These are phyloP conservation scores for Penicillium concentricum DNA, from an alignment of 2,329 filamentous ascomycete genomes.

Conservation along the genomic window DNA sequence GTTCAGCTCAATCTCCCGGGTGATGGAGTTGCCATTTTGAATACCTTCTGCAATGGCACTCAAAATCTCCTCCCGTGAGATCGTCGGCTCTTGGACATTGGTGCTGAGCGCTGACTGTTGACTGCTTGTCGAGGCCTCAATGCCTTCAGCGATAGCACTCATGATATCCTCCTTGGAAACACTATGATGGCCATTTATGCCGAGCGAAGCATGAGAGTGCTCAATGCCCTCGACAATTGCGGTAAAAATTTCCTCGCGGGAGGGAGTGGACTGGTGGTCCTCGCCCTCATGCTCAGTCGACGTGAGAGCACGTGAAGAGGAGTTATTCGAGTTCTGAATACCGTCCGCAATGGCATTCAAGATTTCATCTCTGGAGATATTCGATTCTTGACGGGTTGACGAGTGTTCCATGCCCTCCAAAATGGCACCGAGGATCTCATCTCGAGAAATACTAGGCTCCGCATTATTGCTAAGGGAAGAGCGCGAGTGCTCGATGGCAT, in stretches of 20 bases:
- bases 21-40: conserved; percentile 45
- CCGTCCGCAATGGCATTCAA: conserved; percentile 9
- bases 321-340: conserved; percentile 1
- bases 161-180: conserved; percentile 14
- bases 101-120: conserved; percentile 38
- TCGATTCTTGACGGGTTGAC: not conserved
- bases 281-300: not conserved
- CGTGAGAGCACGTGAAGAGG: conserved; percentile 1
- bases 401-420: conserved; percentile 1
- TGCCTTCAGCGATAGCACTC: conserved; percentile 21
- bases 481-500: conserved; percentile 48
- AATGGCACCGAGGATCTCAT: conserved; percentile 3
- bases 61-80: conserved; percentile 57
- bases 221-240: conserved; percentile 7
- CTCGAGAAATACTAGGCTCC: not conserved
- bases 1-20: conserved; percentile 60
- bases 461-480: not conserved
- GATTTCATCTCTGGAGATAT: conserved; percentile 6
- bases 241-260: conserved; percentile 6
- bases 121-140: conserved; percentile 22
- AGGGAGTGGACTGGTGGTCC: not conserved
- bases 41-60: conserved; percentile 61
- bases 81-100: conserved; percentile 36
- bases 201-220: not conserved
- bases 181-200: not conserved